Conservation (phyloP, 202 grass and related monocot species). For the Schoenoplectus tabernaemontani region DNA sequence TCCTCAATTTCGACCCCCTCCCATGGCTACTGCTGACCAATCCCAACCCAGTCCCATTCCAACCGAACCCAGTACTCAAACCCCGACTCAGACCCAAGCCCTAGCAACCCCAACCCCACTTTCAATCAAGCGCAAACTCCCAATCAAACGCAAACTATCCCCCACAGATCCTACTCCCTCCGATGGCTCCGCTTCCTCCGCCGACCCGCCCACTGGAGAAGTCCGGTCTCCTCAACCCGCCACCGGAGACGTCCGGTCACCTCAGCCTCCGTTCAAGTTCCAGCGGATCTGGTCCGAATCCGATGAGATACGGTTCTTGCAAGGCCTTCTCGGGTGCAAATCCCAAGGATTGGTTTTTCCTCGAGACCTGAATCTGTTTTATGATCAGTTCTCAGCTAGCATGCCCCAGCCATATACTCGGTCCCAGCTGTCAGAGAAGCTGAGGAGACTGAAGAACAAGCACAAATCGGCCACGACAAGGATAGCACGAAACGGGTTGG, state of each 20-base stretch:
- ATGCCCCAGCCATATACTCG: constrained; percentile 90
- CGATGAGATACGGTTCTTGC: constrained; percentile 88
- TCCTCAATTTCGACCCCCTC: constrained; percentile 30
- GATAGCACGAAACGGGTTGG: constrained; percentile 41
- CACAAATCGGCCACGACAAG: constrained; percentile 36
- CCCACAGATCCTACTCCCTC: constrained; percentile 32
- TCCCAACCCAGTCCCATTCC: constrained; percentile 30
- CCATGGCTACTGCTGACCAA: constrained; percentile 38
- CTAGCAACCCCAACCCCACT: background rate
- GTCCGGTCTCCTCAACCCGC: too few species aligned
- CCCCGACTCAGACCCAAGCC: constrained; percentile 31
- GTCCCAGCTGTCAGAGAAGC: constrained; percentile 92
- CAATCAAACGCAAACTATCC: constrained; percentile 26
- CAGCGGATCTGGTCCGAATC: constrained; percentile 89
- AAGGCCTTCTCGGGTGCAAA: constrained; percentile 88
- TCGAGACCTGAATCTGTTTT: constrained; percentile 88
- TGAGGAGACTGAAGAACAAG: constrained; percentile 83
- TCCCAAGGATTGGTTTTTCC: constrained; percentile 83
- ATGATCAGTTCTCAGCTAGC: constrained; percentile 87
- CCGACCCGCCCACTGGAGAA: too few species aligned
- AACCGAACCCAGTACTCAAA: constrained; percentile 26
- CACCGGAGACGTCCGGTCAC: constrained; percentile 27
- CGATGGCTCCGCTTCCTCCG: constrained; percentile 67
- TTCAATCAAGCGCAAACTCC: constrained; percentile 13
- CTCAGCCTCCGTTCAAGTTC: constrained; percentile 34